Conservation (phyloP, 179 eudicot genomes). For the Silene coronaria region DNA sequence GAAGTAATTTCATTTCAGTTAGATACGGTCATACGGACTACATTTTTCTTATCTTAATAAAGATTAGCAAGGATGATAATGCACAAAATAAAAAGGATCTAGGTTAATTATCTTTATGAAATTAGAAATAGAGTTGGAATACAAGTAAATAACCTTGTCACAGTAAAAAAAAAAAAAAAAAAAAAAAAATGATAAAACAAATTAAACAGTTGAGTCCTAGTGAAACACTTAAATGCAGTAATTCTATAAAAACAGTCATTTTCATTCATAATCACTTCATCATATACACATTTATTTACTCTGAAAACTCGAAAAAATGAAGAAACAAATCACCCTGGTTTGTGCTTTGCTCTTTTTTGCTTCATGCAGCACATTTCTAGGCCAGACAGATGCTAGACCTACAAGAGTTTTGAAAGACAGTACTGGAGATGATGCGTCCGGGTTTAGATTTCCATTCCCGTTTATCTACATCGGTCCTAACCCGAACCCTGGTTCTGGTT, state of each 20-base stretch:
- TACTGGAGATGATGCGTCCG: not conserved
- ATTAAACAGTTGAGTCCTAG: not conserved
- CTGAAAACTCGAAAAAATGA: slow-evolving; percentile 3
- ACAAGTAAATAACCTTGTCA: not conserved
- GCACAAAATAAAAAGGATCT: too few species aligned
- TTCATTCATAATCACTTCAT: not conserved
- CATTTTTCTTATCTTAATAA: too few species aligned
- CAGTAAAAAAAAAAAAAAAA: not conserved
- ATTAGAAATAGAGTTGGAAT: not conserved
- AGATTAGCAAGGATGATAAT: too few species aligned
- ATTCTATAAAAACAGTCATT: not conserved
- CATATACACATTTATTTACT: not conserved
- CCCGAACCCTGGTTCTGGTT: not conserved
- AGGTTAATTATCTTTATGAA: too few species aligned
- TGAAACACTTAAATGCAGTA: not conserved
- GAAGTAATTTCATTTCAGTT: too few species aligned
- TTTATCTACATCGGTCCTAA: not conserved
- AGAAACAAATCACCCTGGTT: not conserved
- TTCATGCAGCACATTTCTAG: slow-evolving; percentile 15
- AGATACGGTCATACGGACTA: too few species aligned
- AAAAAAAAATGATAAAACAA: too few species aligned
- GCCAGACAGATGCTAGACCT: slow-evolving; percentile 2
- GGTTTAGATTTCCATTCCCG: not conserved
- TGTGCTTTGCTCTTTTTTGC: slow-evolving; percentile 7
- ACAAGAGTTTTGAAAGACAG: not conserved